Base-by-base conservation (phyloP, 768 basidiomycete species). In the Mycena rebaudengoi region DNA sequence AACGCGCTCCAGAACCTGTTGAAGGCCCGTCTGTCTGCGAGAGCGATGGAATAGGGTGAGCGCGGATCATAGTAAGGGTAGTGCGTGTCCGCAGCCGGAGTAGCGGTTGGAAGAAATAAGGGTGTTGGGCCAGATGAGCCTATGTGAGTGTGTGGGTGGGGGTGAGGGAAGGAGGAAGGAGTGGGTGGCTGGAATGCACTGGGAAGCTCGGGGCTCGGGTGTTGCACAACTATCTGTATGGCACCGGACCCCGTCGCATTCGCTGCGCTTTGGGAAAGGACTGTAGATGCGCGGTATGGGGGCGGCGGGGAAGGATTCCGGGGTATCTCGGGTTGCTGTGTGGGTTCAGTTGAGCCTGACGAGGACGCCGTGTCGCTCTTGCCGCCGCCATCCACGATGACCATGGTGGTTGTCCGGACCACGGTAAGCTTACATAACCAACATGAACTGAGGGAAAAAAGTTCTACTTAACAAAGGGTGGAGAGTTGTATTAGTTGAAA, bases 61-160 rank as follows among this genome's bases (percentile, higher is more conserved):
- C 66, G 66, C n/a, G 66, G 66, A 49, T 67, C 66, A 39, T 67
- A 64, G 43, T 67, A 67, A n/a, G 66, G 48, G 43, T 67, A 67
- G 4, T 48, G 20, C 11, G 11, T 21, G 10, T 63, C 53, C 20
- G 53, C 20, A 5, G 48, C 7, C 14, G 53, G 62, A 33, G 48
- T 37, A 11, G 16, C 49, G 2, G 45, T 37, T 16, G 58, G 57
- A n/a, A 18, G 28, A 44, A 64, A 57, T 45, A 67, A 30, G 25
- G 66, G 66, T 16, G 66, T 67, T 3, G 66, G 66, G 7, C 66
- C 66, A 12, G 66, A 40, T 32, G 62, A 57, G 4, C 52, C 10
- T 14, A 20, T 2, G 29, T 28, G 18, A 10, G 54, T 64, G 23
- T 60, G 58, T 18, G 57, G 53, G 26, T 64, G 48, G 23, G 46